A percentile compares a stretch with the other conserved stretches of the same genome.
Conservation (phyloP, 805 yeast species). For the Monosporozyma aquatica region DNA sequence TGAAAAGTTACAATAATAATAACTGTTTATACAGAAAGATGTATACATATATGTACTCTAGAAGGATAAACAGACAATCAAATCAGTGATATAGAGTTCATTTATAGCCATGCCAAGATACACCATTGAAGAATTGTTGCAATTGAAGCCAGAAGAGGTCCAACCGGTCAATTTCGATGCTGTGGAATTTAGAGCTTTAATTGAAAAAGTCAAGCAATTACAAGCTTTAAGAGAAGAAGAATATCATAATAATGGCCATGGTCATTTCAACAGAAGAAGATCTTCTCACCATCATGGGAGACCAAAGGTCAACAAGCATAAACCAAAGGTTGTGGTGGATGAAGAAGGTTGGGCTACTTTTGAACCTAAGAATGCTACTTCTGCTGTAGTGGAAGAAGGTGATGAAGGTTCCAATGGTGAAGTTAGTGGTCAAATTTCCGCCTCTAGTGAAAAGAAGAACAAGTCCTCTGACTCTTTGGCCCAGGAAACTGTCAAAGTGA, state of each 20-base stretch:
- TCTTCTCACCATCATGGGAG: constrained; percentile 38
- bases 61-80: not conserved
- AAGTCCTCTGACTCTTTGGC: constrained; percentile 11
- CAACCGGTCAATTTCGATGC: constrained; percentile 57
- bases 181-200: constrained; percentile 53
- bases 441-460: constrained; percentile 9
- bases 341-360: constrained; percentile 81
- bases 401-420: constrained; percentile 21
- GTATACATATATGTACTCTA: no score
- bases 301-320: constrained; percentile 53
- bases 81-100: not conserved
- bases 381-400: constrained; percentile 11
- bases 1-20: not conserved
- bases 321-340: constrained; percentile 45
- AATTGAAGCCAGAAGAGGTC: constrained; percentile 47
- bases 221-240: constrained; percentile 32
- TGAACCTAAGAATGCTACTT: constrained; percentile 34
- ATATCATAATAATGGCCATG: constrained; percentile 21
- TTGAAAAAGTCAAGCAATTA: constrained; percentile 53
- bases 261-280: constrained; percentile 52
- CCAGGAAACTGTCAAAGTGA: constrained; percentile 46
- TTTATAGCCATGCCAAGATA: constrained; percentile 29
- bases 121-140: constrained; percentile 62
- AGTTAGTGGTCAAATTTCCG: constrained; percentile 17
- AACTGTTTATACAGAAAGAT: no score